Base-by-base conservation (phyloP, 352 stramenopile genomes). In the Halophytophthora batemanensis region DNA sequence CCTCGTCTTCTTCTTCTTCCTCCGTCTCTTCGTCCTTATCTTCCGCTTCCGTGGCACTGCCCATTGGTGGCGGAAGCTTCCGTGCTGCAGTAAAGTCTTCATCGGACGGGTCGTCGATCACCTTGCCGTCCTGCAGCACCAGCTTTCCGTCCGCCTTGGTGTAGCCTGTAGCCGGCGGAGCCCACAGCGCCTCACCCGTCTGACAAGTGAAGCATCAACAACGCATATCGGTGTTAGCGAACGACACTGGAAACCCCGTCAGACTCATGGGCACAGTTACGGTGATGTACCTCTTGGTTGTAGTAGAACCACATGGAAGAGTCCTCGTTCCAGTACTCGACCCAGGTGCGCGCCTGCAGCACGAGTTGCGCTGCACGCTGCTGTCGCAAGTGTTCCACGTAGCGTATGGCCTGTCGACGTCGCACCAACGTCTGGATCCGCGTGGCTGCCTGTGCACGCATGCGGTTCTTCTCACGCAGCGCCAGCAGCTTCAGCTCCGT, bases 271-370 rank as follows among this genome's bases (percentile, higher is more conserved):
- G 25, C 8, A 31, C n/a, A n/a, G n/a, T 31, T 35, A 36, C 2
- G 35, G 47, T 13, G 11, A 46, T 43, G 14, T 46, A 83, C 74
- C 48, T 76, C 53, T 37, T 79, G 67, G 38, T 88, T 82, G 71
- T 89, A 88, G 56, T 89, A 93, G 56, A 89, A 88, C 78, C 76
- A 93, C 36, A 76, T 69, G 6, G 66, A 61, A 0, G 72, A 60
- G 21, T 93, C 77, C 31, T 93, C 78, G 50, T 66, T 87, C 82
- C 80, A 93, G 56, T 86, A 88, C 55, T 93, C 80, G 13, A 76
- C 69, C 74, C 77, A 93, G 6, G 59, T 53, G 8, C 68, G 66
- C 8, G 82, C 75, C 37, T 77, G 51, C 3, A 53, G 37, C n/a
- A 90, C 50, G 29, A 91, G 59, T 10, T 66, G 53, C 1, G 50